phyloP scores from a whole-genome alignment of 108 stramenopile genomes.

The Fragilaria radians region DNA sequence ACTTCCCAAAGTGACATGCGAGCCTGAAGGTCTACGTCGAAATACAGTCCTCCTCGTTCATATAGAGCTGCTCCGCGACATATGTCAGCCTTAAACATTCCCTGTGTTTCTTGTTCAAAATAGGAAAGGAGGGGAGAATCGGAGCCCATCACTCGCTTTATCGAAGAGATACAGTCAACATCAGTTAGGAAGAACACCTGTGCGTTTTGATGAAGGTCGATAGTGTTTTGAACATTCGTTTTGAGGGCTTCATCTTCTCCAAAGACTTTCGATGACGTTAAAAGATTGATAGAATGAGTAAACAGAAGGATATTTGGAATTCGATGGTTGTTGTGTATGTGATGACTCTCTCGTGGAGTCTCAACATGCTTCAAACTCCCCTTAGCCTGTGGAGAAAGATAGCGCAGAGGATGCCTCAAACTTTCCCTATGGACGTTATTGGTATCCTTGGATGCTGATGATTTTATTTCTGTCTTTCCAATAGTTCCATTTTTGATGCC shows the following conservation, averaged over 20 bases:
- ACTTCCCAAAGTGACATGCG: conserved; percentile 46
- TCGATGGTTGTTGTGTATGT: too few relatives aligned
- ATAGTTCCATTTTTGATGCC: too few relatives aligned
- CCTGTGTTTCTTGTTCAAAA: conserved; percentile 44
- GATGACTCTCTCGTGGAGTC: too few relatives aligned
- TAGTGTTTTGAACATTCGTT: conserved; percentile 41
- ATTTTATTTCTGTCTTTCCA: too few relatives aligned
- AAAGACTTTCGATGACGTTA: conserved; percentile 25
- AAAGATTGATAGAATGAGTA: conserved; percentile 59
- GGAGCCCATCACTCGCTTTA: conserved; percentile 7
- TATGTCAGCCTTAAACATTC: conserved; percentile 84
- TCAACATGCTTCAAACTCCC: too few relatives aligned
- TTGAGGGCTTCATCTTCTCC: conserved; percentile 39
- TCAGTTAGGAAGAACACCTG: conserved; percentile 56
- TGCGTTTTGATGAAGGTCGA: conserved; percentile 33
- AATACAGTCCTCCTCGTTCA: conserved; percentile 70
- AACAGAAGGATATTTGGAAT: conserved; percentile 65
- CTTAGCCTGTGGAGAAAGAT: too few relatives aligned
- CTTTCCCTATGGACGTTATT: too few relatives aligned
- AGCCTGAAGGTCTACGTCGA: conserved; percentile 77
- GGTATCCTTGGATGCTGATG: too few relatives aligned
- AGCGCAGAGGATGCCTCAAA: too few relatives aligned
- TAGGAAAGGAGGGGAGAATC: conserved; percentile 36
- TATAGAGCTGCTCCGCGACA: conserved; percentile 75
- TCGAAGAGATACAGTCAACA: conserved; percentile 41